A percentile compares a stretch with the other conserved stretches of the same genome.
Conservation (phyloP, 768 basidiomycete species). For the Crucibulum laeve region DNA sequence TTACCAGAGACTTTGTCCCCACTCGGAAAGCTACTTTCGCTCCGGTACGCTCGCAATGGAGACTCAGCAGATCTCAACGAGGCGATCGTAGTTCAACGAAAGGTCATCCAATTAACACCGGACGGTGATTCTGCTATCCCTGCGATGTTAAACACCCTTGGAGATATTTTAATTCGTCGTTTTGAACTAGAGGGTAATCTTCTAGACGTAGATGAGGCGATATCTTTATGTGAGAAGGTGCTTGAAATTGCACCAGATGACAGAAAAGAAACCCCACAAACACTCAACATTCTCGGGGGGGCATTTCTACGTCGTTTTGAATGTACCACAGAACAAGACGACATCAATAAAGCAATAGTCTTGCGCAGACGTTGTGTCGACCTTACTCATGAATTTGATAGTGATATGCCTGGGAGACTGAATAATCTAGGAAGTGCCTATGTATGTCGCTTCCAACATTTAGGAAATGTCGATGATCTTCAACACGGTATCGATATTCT, state of each 20-base stretch:
- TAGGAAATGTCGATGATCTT: neutral
- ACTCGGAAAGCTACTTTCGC: neutral
- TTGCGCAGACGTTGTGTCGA: too few species aligned
- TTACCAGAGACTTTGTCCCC: too few species aligned
- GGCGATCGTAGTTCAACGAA: conserved; percentile 13
- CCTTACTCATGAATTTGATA: too few species aligned
- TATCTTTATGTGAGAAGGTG: conserved; percentile 5
- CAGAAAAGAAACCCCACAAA: neutral
- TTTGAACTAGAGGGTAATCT: conserved; percentile 18
- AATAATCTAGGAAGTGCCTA: conserved; percentile 3
- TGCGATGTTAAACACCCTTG: conserved; percentile 6
- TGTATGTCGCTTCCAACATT: conserved; percentile 3
- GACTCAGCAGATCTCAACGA: conserved; percentile 14
- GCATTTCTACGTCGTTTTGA: conserved; percentile 17
- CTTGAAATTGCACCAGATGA: conserved; percentile 4
- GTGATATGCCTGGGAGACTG: neutral
- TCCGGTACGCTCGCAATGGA: conserved; percentile 1
- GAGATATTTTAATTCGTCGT: conserved; percentile 7
- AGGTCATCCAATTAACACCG: conserved; percentile 14
- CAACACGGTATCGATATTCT: neutral
- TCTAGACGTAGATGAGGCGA: conserved; percentile 16
- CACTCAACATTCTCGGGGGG: conserved; percentile 15
- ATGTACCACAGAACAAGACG: conserved; percentile 12
- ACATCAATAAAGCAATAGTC: conserved; percentile 17
- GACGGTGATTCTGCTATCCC: conserved; percentile 6